Evolutionary conservation across 306 rosid species (phyloP).

Genomic region (Castanea mollissima): DNA sequence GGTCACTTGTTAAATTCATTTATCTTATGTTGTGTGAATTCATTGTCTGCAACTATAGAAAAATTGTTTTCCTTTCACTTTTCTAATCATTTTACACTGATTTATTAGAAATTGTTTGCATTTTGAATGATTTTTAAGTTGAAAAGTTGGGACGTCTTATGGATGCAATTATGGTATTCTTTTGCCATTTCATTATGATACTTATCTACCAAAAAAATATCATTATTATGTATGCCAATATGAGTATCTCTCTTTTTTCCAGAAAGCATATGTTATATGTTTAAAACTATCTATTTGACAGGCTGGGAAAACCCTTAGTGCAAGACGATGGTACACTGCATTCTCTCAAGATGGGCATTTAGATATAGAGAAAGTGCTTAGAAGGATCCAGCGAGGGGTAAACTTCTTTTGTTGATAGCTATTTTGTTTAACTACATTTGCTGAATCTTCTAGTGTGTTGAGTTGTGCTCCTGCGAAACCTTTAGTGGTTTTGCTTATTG

Average conservation of each 20-base stretch:
- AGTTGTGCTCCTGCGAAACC: background rate
- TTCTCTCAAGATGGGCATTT: constrained; percentile 78
- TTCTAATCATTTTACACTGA: background rate
- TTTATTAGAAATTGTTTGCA: background rate
- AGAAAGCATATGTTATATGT: background rate
- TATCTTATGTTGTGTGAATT: background rate
- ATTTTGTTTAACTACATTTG: constrained; percentile 4
- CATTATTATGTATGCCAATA: background rate
- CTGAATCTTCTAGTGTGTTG: background rate
- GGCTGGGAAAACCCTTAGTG: constrained; percentile 93
- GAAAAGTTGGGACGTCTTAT: background rate
- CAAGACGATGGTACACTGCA: constrained; percentile 86
- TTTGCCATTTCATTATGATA: constrained; percentile 2
- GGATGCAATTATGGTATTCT: background rate
- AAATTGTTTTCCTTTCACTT: background rate
- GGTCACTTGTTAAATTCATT: background rate
- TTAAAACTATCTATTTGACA: constrained; percentile 34
- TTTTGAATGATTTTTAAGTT: background rate
- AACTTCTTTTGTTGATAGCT: constrained; percentile 8
- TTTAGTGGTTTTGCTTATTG: background rate
- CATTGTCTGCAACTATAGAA: background rate
- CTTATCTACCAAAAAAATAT: background rate
- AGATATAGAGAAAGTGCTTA: constrained; percentile 78
- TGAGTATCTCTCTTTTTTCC: background rate
- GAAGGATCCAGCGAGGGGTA: constrained; percentile 96